Evolutionary conservation across 495 filamentous ascomycete genomes (phyloP).

Genomic region (Mycothermus thermophilus): DNA sequence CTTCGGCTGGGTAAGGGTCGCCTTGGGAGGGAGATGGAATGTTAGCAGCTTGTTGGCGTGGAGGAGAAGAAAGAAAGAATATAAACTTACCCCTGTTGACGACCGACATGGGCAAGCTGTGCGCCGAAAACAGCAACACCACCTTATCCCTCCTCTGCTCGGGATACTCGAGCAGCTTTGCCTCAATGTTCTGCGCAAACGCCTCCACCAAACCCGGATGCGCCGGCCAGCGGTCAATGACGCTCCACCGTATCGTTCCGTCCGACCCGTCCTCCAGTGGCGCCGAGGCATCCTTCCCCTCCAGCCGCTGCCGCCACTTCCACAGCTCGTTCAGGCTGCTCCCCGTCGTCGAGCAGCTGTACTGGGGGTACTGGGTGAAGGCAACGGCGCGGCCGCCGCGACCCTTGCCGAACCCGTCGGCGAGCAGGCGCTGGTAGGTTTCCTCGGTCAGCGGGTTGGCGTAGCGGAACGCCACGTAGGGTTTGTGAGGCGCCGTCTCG

Average conservation of each 20-base stretch:
- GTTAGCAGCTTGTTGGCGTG: slow-evolving; percentile 11
- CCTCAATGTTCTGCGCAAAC: slow-evolving; percentile 81
- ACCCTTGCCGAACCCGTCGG: slow-evolving; percentile 78
- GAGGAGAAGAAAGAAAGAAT: background rate
- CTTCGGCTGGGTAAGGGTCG: slow-evolving; percentile 93
- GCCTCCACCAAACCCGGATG: slow-evolving; percentile 84
- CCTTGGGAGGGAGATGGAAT: slow-evolving; percentile 37
- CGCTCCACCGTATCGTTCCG: slow-evolving; percentile 84
- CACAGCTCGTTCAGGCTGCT: slow-evolving; percentile 94
- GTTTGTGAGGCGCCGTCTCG: slow-evolving; percentile 90
- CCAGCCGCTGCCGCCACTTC: slow-evolving; percentile 84
- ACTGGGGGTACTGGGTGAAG: slow-evolving; percentile 98
- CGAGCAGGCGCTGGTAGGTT: slow-evolving; percentile 67
- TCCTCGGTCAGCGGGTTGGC: slow-evolving; percentile 88
- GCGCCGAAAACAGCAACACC: slow-evolving; percentile 84
- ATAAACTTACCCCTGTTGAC: slow-evolving; percentile 61
- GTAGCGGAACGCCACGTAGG: slow-evolving; percentile 98
- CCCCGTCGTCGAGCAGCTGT: slow-evolving; percentile 96
- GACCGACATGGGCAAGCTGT: slow-evolving; percentile 92
- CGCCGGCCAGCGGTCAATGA: slow-evolving; percentile 93
- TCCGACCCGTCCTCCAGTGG: slow-evolving; percentile 30
- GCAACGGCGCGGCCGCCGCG: slow-evolving; percentile 85
- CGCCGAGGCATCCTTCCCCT: slow-evolving; percentile 46
- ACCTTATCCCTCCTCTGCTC: slow-evolving; percentile 62
- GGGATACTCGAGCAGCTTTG: slow-evolving; percentile 67